These are phyloP conservation scores for Suillus placidus DNA, from an alignment of 768 basidiomycete species.

Conservation along the genomic window DNA sequence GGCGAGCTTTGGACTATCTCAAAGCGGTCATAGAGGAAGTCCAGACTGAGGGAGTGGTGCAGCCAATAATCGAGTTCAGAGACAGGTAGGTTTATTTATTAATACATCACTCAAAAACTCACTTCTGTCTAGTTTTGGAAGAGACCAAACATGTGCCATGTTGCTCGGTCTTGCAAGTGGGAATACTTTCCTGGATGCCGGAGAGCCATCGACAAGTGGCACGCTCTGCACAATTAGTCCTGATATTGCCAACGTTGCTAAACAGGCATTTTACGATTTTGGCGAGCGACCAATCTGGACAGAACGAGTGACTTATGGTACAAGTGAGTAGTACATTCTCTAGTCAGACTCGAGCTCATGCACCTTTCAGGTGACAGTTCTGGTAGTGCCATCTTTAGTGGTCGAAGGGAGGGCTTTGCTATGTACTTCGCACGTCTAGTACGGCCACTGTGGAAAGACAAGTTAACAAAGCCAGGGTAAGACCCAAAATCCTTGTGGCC, in stretches of 20 bases:
- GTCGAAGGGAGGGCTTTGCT: conserved; percentile 85
- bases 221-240: conserved; percentile 55
- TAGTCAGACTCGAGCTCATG: neutral
- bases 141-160: conserved; percentile 93
- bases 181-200: conserved; percentile 73
- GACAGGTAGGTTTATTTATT: conserved; percentile 56
- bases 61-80: conserved; percentile 81
- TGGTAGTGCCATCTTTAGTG: conserved; percentile 80
- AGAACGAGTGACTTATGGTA: conserved; percentile 76
- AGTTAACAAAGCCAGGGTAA: conserved; percentile 68
- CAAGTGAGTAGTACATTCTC: conserved; percentile 45
- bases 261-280: conserved; percentile 85
- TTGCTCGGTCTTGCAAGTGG: conserved; percentile 83
- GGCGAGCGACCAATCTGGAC: conserved; percentile 84
- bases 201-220: conserved; percentile 48
- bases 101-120: conserved; percentile 2
- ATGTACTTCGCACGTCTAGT: conserved; percentile 86
- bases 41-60: conserved; percentile 73
- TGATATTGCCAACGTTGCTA: conserved; percentile 71
- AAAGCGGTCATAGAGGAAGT: conserved; percentile 81
- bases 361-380: conserved; percentile 56
- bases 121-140: conserved; percentile 67
- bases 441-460: conserved; percentile 85
- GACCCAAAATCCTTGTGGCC: conserved; percentile 18
- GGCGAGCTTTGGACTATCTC: conserved; percentile 84